Base-by-base conservation (phyloP, 2,329 filamentous ascomycete genomes). In the Alternaria ethzedia region DNA sequence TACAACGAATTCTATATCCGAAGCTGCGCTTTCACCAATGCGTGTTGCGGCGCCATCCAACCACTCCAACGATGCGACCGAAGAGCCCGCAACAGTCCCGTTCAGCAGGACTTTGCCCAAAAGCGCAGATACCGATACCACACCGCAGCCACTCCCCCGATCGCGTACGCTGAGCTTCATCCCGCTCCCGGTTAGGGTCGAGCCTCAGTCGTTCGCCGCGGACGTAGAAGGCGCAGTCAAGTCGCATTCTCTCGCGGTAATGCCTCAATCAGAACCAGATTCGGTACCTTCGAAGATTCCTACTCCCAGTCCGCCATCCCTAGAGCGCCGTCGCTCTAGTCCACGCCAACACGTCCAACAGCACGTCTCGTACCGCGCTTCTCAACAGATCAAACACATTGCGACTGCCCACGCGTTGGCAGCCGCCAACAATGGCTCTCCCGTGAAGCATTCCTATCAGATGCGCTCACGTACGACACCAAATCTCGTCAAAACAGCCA, bases 141-240 rank as follows among this genome's bases (percentile, higher is more conserved):
- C 68, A 20, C 69, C 69, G 2, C 71, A 61, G 50, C 59, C 70
- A 43, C 54, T 76, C 6, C 72, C 75, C 23, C 72, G 74, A 51
- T 75, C 75, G 21, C 74, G 68, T 25, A 78, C 77, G 13, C 63
- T 74, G 64, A 78, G 75, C 66, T 76, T 71, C 67, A 76, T 79
- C 45, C 75, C 78, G 10, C 72, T 73, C 6, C 70, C 70, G 4
- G 67, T 64, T 32, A 68, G 64, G 28, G 57, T 55, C 3, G 69
- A 62, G 17, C 64, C 65, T 26, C 57, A 61, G 20, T 58, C 61
- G 1, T 64, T 64, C 17, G 26, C 44, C 17, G 25, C 49, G 25
- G 64, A 64, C 7, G 20, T 47, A 20, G 57, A 65, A 4, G 59
- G 57, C n/a, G 56, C 62, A 5, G 51, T 63, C 20, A 65, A 65